phyloP scores from a whole-genome alignment of 2,329 filamentous ascomycete genomes.

The Fusarium subglutinans region DNA sequence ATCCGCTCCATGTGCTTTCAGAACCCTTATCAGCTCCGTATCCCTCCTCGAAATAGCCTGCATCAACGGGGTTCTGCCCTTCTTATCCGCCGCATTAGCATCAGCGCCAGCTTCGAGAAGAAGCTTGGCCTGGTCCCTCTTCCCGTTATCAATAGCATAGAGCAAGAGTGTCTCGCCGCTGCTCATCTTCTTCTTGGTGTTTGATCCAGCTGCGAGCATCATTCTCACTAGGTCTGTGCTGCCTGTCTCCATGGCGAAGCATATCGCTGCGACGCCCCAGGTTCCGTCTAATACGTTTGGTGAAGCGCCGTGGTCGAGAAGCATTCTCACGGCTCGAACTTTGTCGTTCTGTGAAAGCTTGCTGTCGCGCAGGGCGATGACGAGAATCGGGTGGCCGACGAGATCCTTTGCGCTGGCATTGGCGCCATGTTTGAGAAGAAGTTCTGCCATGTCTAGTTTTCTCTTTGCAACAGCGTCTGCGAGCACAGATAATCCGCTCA shows the following conservation, averaged over 20 bases:
- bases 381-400: conserved; percentile 45
- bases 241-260: conserved; percentile 40
- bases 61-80: conserved; percentile 46
- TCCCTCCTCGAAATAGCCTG: conserved; percentile 45
- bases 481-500: conserved; percentile 47
- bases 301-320: conserved; percentile 49
- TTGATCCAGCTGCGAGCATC: conserved; percentile 44
- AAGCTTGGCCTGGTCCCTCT: conserved; percentile 34
- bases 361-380: conserved; percentile 44
- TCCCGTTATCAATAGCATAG: conserved; percentile 43
- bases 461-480: conserved; percentile 47
- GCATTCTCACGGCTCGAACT: conserved; percentile 39
- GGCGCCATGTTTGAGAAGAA: conserved; percentile 48
- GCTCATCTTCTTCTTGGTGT: conserved; percentile 41
- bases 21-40: conserved; percentile 41
- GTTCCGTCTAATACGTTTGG: conserved; percentile 41
- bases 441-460: conserved; percentile 44
- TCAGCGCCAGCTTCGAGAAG: conserved; percentile 48
- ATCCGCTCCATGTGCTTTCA: conserved; percentile 44
- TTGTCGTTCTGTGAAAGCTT: conserved; percentile 41
- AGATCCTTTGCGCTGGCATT: conserved; percentile 46
- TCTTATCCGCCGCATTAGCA: conserved; percentile 44
- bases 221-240: conserved; percentile 39
- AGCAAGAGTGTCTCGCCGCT: conserved; percentile 45
- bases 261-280: conserved; percentile 36